Conservation (phyloP, 495 filamentous ascomycete species). For the Pyronema domesticum region DNA sequence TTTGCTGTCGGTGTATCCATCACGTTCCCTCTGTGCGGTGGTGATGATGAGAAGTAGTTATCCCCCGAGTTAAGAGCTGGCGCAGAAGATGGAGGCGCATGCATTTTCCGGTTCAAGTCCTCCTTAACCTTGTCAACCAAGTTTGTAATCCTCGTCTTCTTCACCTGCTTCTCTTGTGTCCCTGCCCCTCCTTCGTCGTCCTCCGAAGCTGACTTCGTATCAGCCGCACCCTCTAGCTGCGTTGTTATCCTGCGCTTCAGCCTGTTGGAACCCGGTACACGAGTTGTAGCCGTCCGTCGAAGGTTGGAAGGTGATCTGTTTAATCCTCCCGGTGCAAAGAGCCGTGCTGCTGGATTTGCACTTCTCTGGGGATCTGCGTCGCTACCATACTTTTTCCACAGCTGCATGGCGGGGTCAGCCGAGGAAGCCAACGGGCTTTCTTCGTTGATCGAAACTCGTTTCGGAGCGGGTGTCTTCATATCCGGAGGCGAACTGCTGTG, state of each 20-base stretch:
- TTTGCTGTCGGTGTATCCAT: too few relatives aligned
- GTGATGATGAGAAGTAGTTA: not conserved
- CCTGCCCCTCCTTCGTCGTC: slow-evolving; percentile 23
- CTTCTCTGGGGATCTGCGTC: slow-evolving; percentile 6
- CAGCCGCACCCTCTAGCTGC: slow-evolving; percentile 30
- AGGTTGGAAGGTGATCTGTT: slow-evolving; percentile 13
- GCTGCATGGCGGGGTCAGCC: slow-evolving; percentile 61
- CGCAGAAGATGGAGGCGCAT: slow-evolving; percentile 36
- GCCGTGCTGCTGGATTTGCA: slow-evolving; percentile 18
- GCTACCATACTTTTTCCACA: slow-evolving; percentile 40
- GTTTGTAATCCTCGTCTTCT: slow-evolving; percentile 4
- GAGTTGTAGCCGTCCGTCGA: slow-evolving; percentile 20
- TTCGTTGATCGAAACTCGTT: slow-evolving; percentile 33
- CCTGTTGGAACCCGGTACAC: not conserved
- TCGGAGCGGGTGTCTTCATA: slow-evolving; percentile 30
- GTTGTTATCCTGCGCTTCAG: slow-evolving; percentile 35
- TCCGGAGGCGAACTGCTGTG: slow-evolving; percentile 37
- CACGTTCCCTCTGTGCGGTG: not conserved
- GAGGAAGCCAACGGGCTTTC: slow-evolving; percentile 52
- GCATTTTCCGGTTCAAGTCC: slow-evolving; percentile 25
- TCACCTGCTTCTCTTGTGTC: not conserved
- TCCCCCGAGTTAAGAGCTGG: slow-evolving; percentile 20
- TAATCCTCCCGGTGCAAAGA: slow-evolving; percentile 13
- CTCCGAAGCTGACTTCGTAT: slow-evolving; percentile 30
- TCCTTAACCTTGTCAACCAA: slow-evolving; percentile 53